Percentiles rank a stretch among this genome's conserved stretches.
Conservation (phyloP, 1,139 yeast species). For the Candida frijolesensis region DNA sequence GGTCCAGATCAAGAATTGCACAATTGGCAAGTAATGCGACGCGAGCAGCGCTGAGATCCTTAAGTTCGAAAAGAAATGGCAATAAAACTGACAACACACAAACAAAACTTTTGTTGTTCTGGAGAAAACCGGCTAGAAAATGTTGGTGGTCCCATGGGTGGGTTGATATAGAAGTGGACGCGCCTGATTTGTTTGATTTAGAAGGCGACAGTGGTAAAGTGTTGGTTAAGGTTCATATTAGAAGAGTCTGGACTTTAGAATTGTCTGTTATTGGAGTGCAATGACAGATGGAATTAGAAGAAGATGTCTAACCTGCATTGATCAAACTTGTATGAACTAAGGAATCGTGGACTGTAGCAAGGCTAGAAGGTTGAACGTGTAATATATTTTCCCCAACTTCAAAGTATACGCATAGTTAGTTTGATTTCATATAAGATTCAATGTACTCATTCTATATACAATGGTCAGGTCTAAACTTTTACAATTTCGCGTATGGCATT, state of each 20-base stretch:
- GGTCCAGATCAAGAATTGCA: conserved; percentile 48
- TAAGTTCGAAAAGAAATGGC: conserved; percentile 40
- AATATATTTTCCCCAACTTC: too few relatives aligned
- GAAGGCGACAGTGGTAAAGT: conserved; percentile 18
- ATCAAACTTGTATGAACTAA: too few relatives aligned
- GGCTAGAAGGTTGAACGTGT: too few relatives aligned
- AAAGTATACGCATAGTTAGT: too few relatives aligned
- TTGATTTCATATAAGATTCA: too few relatives aligned
- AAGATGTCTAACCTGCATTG: too few relatives aligned
- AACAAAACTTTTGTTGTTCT: conserved; percentile 83
- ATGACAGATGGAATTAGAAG: conserved; percentile 19
- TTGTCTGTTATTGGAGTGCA: conserved; percentile 63
- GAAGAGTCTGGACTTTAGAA: conserved; percentile 87
- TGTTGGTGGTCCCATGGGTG: conserved; percentile 96
- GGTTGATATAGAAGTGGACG: conserved; percentile 51
- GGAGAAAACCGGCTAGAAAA: conserved; percentile 98
- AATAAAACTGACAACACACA: conserved; percentile 36
- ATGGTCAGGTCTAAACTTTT: too few relatives aligned
- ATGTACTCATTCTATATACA: too few relatives aligned
- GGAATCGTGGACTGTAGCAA: too few relatives aligned
- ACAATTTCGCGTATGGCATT: too few relatives aligned
- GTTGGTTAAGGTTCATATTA: conserved; percentile 60
- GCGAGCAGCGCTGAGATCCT: conserved; percentile 57
- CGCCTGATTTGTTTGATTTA: conserved; percentile 25
- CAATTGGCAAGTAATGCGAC: conserved; percentile 44